phyloP scores from a whole-genome alignment of 2,329 filamentous ascomycete genomes.

The Sarocladiaceae sp. region DNA sequence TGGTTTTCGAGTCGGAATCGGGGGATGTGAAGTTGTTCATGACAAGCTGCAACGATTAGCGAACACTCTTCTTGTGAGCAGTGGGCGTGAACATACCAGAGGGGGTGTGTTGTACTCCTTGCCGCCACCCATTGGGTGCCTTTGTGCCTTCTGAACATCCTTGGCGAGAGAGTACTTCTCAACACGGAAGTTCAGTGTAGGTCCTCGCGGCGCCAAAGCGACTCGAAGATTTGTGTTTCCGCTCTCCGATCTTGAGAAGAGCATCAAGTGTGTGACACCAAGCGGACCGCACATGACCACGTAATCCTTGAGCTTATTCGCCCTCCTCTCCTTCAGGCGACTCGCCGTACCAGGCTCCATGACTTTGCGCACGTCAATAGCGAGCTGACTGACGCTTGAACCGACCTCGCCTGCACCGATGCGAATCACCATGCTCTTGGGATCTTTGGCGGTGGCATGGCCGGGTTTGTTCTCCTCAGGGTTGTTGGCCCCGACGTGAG shows the following conservation, averaged over 20 bases:
- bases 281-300: constrained; percentile 92
- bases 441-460: constrained; percentile 62
- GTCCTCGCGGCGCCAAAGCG: constrained; percentile 81
- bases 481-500: constrained; percentile 67
- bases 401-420: constrained; percentile 94
- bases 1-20: constrained; percentile 53
- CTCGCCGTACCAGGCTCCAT: constrained; percentile 95
- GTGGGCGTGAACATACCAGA: constrained; percentile 47
- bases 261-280: constrained; percentile 85
- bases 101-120: constrained; percentile 85
- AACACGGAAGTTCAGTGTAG: constrained; percentile 89
- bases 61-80: not conserved
- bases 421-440: constrained; percentile 98
- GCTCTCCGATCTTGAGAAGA: constrained; percentile 84
- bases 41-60: constrained; percentile 56
- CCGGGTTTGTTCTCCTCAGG: constrained; percentile 52
- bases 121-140: constrained; percentile 74
- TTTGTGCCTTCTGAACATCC: constrained; percentile 80
- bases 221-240: constrained; percentile 93
- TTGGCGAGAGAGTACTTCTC: constrained; percentile 93
- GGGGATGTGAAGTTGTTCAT: constrained; percentile 95
- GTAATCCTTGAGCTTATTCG: constrained; percentile 87
- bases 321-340: constrained; percentile 81
- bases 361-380: constrained; percentile 83
- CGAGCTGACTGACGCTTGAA: constrained; percentile 84